Evolutionary conservation across 495 filamentous ascomycete genomes (phyloP), one percentile per base, ranked within the genome.

Genomic region (Neurospora cerealis): DNA sequence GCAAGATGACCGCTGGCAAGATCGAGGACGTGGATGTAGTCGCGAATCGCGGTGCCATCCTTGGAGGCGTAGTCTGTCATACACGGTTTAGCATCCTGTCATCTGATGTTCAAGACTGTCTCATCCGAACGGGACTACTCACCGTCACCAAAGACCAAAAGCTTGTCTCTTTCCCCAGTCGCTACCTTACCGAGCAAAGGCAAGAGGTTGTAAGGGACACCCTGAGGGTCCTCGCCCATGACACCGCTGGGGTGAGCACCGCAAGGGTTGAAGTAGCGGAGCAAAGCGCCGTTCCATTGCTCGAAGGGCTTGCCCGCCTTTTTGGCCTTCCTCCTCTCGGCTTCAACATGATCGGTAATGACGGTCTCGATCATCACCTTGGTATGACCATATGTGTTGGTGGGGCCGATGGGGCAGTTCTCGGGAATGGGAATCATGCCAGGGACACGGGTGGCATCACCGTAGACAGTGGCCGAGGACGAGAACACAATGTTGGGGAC

Each of bases 401-500:
- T 99, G 28, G 96, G 94, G 60, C 93, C 94, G 76, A 97, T 92
- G 60, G 96, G 96, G 88, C 96, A 99, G 79, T 93, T 84, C 85
- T 99, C 96, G 41, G 96, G 96, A 80, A 99, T 99, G 76, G 96
- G 96, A 77, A 99, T 98, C 96, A 99, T 98, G 86, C 96, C 91
- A 77, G 91, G 90, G 83, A 97, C 92, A 82, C 93, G 93, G 69
- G 96, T 99, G 70, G 96, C 96, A 84, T 99, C 96, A 74, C 96
- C 96, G 80, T 99, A 99, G 80, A 99, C 96, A 76, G 96, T 97
- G 39, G 94, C 94, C 9, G 94, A 97, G 79, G 84, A 97, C 71
- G 95, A 97, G 86, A 99, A 99, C 82, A 99, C 96, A 77, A 99
- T 96, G 86, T 97, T 98, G 85, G 88, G 87, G 74, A 98, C 94